A percentile compares a stretch with the other conserved stretches of the same genome.
phyloP scores from a whole-genome alignment of 1,284 basidiomycete species.

The Cystobasidium sp. region DNA sequence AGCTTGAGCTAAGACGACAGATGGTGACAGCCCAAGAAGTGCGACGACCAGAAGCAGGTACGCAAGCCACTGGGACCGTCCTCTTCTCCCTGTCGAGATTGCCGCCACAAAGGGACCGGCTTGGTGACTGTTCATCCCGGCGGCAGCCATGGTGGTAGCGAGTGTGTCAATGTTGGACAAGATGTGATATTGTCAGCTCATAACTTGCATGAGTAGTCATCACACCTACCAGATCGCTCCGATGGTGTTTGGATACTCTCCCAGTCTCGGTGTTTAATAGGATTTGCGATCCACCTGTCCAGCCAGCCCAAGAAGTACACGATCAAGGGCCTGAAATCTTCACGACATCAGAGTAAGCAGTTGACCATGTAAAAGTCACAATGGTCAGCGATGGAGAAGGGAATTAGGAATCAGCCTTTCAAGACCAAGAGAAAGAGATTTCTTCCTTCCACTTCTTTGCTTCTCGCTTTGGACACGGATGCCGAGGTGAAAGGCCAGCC shows the following conservation, averaged over 20 bases:
- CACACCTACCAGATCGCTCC: background rate
- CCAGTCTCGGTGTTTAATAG: background rate
- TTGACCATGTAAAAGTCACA: no score
- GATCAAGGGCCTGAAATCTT: background rate
- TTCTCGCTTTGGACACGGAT: no score
- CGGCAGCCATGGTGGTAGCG: no score
- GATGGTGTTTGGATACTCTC: no score
- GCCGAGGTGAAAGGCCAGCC: no score
- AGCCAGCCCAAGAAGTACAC: background rate
- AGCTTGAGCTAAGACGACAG: background rate
- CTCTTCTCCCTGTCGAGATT: background rate
- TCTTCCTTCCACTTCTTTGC: no score
- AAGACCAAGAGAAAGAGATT: no score
- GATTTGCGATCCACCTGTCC: background rate
- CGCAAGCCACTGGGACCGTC: background rate
- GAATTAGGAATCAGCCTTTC: no score
- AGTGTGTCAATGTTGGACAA: background rate
- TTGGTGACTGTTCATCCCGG: background rate
- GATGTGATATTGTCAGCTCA: background rate
- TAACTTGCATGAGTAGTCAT: background rate
- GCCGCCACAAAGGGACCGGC: conserved; percentile 10
- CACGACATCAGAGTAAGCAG: background rate
- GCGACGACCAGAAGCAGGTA: background rate
- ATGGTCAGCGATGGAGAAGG: no score
- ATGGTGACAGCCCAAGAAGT: background rate